Conservation (phyloP, 805 yeast genomes). For the Clavispora carvajalis region DNA sequence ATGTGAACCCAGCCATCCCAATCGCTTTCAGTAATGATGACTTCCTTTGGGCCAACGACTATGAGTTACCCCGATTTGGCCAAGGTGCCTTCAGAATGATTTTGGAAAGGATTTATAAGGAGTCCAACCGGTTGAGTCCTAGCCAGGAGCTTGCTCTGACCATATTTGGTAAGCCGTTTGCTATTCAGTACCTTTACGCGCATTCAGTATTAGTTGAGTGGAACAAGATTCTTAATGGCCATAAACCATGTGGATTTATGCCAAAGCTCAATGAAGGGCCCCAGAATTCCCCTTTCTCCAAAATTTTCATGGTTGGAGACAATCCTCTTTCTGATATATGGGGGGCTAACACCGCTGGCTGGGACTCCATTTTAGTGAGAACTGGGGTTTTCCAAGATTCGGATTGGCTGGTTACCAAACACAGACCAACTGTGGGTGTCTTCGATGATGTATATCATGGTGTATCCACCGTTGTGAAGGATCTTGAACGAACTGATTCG, state of each 20-base stretch:
- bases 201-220: conserved; percentile 61
- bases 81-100: conserved; percentile 80
- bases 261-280: conserved; percentile 45
- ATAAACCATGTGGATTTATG: conserved; percentile 13
- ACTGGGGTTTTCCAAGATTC: conserved; percentile 81
- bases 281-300: conserved; percentile 32
- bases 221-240: conserved; percentile 34
- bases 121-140: conserved; percentile 41
- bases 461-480: conserved; percentile 26
- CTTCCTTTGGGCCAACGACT: conserved; percentile 83
- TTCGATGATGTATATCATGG: conserved; percentile 45
- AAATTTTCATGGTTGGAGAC: conserved; percentile 95
- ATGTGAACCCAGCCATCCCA: conserved; percentile 53
- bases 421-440: conserved; percentile 46
- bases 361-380: conserved; percentile 79
- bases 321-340: conserved; percentile 89
- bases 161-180: conserved; percentile 78
- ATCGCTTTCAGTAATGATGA: conserved; percentile 80
- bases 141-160: conserved; percentile 41
- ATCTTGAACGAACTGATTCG: too few species aligned
- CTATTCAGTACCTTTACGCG: conserved; percentile 77
- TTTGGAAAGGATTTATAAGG: conserved; percentile 54
- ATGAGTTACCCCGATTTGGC: conserved; percentile 73
- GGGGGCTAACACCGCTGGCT: conserved; percentile 84
- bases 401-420: conserved; percentile 36